Conservation (phyloP, 75 land plant genomes). For the Larix kaempferi region DNA sequence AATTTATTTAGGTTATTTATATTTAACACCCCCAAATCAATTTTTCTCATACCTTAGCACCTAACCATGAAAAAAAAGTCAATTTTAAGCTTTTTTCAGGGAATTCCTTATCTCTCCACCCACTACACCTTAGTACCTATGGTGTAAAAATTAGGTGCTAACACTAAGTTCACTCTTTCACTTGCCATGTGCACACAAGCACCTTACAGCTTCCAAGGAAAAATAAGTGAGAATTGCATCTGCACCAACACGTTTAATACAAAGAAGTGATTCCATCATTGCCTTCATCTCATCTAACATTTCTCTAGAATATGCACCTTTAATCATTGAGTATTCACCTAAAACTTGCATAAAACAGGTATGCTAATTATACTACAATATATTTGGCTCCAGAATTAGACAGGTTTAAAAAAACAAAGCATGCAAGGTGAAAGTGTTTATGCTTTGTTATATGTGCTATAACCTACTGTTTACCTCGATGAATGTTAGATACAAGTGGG, state of each 20-base stretch:
- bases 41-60: too few relatives aligned
- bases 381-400: not conserved
- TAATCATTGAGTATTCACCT: conserved; percentile 97
- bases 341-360: conserved; percentile 58
- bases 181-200: conserved; percentile 47
- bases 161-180: too few relatives aligned
- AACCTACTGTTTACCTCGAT: not conserved
- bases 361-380: not conserved
- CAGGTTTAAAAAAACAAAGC: not conserved
- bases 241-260: conserved; percentile 92
- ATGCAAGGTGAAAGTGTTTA: too few relatives aligned
- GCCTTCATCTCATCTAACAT: conserved; percentile 95
- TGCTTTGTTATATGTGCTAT: too few relatives aligned
- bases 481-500: not conserved
- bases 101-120: too few relatives aligned
- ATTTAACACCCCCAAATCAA: too few relatives aligned
- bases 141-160: too few relatives aligned
- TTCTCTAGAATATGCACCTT: conserved; percentile 73
- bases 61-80: too few relatives aligned
- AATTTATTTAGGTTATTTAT: too few relatives aligned
- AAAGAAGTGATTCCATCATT: conserved; percentile 87
- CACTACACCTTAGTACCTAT: too few relatives aligned
- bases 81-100: too few relatives aligned
- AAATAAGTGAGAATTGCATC: conserved; percentile 91
- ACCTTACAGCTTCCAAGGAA: conserved; percentile 83